Evolutionary conservation across 768 basidiomycete species (phyloP).

Genomic region (Mycena rebaudengoi): DNA sequence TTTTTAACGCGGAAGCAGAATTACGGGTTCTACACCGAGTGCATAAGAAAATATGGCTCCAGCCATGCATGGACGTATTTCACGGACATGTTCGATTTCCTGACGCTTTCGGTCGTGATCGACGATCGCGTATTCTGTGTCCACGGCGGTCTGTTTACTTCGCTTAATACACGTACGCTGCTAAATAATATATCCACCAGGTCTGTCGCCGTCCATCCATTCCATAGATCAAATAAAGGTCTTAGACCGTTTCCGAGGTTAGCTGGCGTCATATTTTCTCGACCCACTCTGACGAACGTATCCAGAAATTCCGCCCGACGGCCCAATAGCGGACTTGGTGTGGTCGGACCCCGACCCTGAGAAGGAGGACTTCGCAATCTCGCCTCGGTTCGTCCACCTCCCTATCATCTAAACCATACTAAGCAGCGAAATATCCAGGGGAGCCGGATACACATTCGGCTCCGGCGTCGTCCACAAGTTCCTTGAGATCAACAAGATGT

Average conservation of each 20-base stretch:
- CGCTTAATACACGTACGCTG: slow-evolving; percentile 7
- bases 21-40: slow-evolving; percentile 99
- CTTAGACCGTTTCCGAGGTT: slow-evolving; percentile 96
- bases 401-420: slow-evolving; percentile 24
- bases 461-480: slow-evolving; percentile 98
- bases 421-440: slow-evolving; percentile 62
- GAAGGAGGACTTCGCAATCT: slow-evolving; percentile 99
- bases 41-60: slow-evolving; percentile 95
- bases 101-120: slow-evolving; percentile 96
- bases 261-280: too few relatives aligned
- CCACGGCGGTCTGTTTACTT: slow-evolving; percentile 79
- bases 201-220: slow-evolving; percentile 96
- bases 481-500: slow-evolving; percentile 94
- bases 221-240: slow-evolving; percentile 99
- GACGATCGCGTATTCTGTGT: slow-evolving; percentile 99
- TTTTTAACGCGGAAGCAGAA: slow-evolving; percentile 66
- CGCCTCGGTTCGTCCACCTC: slow-evolving; percentile 76
- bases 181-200: slow-evolving; percentile 48
- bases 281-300: too few relatives aligned
- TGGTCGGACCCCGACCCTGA: slow-evolving; percentile 99
- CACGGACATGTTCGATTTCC: slow-evolving; percentile 99
- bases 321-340: slow-evolving; percentile 99
- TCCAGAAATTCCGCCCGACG: slow-evolving; percentile 99
- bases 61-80: slow-evolving; percentile 99
- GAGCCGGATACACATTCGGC: slow-evolving; percentile 98